Evolutionary conservation across 176 grass and related monocot species (phyloP), one percentile per base, ranked within the genome.

Genomic region (Eleusine indica): DNA sequence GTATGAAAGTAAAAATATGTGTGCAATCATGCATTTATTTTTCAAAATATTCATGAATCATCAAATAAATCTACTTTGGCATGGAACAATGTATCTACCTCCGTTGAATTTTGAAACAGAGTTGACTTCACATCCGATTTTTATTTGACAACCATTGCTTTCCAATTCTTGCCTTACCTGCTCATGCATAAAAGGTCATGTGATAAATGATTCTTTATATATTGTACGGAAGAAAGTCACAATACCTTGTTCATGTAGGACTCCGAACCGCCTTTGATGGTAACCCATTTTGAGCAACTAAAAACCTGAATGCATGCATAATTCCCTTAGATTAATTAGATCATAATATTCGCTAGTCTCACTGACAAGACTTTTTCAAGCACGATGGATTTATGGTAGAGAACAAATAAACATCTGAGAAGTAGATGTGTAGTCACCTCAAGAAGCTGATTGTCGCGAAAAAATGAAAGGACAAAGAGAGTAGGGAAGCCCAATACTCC

Each of bases 381-480:
- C 75, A 41, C 75, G 13, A 90, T 0, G 82, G 88, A 68, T 48
- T 48, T 25, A 37, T 56, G 51, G 48, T 63, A n/a, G 19, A 44
- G 22, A 48, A 78, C 0, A 66, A 79, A 77, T 29, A 77, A 25
- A 25, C 25, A 21, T 13, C 19, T 79, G 16, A 21, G 8, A 79
- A 66, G 2, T 63, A 44, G 9, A 37, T 51, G 18, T 51, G 15
- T 40, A 80, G 13, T 3, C 7, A 90, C 94, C 89, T 97, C 90
- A 29, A 94, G 88, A 79, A 94, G 88, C 32, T 94, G 92, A 44
- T 97, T 90, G 15, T 97, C 94, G 18, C 90, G 88, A 66, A 86
- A 94, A 37, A 94, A 97, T 6, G 95, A 94, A 57, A 97, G 90
- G 7, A 97, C 95, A 64, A 90, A 91, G 91, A 89, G 94, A 38